Evolutionary conservation across 345 rosid species (phyloP).

Genomic region (Linum usitatissimum): DNA sequence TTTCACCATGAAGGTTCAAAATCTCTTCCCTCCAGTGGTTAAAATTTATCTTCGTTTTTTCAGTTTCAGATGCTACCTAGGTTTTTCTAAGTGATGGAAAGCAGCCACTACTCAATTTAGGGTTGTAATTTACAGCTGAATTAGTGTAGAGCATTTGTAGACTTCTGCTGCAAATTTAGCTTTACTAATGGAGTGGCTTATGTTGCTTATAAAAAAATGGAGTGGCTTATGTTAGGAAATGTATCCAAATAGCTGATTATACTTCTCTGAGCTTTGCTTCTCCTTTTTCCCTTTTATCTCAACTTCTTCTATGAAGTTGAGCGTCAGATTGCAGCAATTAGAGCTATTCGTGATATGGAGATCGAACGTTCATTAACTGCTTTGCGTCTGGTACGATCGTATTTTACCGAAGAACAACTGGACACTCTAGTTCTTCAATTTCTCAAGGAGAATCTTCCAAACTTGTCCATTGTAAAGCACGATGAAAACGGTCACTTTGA

Average conservation of each 20-base stretch:
- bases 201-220: neutral
- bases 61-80: too few species aligned
- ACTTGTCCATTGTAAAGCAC: constrained; percentile 30
- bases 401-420: constrained; percentile 42
- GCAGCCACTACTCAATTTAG: neutral
- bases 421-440: constrained; percentile 40
- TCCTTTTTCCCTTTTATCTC: neutral
- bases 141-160: neutral
- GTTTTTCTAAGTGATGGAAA: neutral
- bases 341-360: constrained; percentile 65
- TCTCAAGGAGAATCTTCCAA: constrained; percentile 54
- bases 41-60: neutral
- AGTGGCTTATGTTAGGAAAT: neutral
- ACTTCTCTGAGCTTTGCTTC: neutral
- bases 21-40: neutral
- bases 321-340: constrained; percentile 53
- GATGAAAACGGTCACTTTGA: constrained; percentile 44
- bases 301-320: constrained; percentile 37
- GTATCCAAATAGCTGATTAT: neutral
- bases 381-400: constrained; percentile 52
- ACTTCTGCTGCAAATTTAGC: neutral
- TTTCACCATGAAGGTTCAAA: neutral
- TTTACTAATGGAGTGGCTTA: neutral
- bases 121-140: neutral
- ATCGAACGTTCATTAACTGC: constrained; percentile 47